phyloP scores from a whole-genome alignment of 306 rosid species.

The Vigna unguiculata region DNA sequence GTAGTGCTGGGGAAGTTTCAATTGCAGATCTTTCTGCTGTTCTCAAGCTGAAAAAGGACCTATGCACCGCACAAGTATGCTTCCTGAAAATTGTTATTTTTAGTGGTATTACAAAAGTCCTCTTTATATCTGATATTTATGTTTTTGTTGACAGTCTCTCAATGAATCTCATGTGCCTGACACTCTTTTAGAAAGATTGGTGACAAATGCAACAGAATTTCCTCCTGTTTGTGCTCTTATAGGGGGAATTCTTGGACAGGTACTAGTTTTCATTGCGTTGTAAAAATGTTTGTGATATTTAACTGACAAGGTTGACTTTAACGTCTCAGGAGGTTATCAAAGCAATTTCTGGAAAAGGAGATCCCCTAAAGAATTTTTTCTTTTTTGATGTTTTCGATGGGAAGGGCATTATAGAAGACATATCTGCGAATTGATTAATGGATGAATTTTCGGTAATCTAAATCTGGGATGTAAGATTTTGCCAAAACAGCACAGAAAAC shows the following conservation, averaged over 20 bases:
- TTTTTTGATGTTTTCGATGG: slow-evolving; percentile 88
- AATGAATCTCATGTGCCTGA: slow-evolving; percentile 76
- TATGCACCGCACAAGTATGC: slow-evolving; percentile 75
- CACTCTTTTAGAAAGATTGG: slow-evolving; percentile 75
- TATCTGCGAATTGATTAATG: slow-evolving; percentile 44
- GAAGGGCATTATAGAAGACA: slow-evolving; percentile 84
- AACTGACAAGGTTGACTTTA: slow-evolving; percentile 19
- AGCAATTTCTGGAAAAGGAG: slow-evolving; percentile 93
- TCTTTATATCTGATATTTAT: slow-evolving; percentile 34
- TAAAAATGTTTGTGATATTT: not conserved
- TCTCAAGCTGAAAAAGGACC: slow-evolving; percentile 74
- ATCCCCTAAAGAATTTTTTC: slow-evolving; percentile 82
- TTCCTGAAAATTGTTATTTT: slow-evolving; percentile 16
- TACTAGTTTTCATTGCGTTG: slow-evolving; percentile 33
- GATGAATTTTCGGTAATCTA: not conserved
- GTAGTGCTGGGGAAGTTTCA: slow-evolving; percentile 69
- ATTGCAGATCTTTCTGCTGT: slow-evolving; percentile 72
- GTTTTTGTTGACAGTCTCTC: slow-evolving; percentile 64
- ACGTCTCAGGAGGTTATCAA: slow-evolving; percentile 86
- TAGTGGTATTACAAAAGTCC: not conserved
- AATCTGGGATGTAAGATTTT: slow-evolving; percentile 17
- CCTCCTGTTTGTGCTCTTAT: slow-evolving; percentile 97
- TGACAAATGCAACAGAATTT: slow-evolving; percentile 65
- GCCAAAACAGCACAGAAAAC: not conserved
- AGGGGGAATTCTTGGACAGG: slow-evolving; percentile 99